phyloP scores from a whole-genome alignment of 768 basidiomycete species.

The Lactifluus subvellereus region DNA sequence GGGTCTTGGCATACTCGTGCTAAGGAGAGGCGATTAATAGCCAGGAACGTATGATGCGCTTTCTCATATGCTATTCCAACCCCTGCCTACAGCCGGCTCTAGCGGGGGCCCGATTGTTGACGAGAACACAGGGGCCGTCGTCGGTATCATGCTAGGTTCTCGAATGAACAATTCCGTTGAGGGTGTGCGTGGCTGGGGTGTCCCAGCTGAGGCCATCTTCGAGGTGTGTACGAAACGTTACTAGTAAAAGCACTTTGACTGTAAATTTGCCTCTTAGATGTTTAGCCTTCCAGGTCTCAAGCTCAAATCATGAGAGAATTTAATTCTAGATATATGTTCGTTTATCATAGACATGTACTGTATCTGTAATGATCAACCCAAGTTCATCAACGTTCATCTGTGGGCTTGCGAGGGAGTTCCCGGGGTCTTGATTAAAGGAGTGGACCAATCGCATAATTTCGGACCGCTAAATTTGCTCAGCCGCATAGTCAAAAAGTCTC shows the following conservation, averaged over 20 bases:
- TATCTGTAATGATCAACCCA: background rate
- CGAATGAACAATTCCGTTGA: slow-evolving; percentile 51
- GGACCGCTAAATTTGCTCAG: slow-evolving; percentile 23
- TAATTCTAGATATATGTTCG: too few relatives aligned
- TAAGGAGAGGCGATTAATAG: slow-evolving; percentile 29
- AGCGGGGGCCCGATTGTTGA: slow-evolving; percentile 68
- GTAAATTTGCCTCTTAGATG: slow-evolving; percentile 36
- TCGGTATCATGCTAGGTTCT: slow-evolving; percentile 59
- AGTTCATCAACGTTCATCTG: too few relatives aligned
- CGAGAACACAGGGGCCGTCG: slow-evolving; percentile 52
- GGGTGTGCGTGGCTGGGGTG: slow-evolving; percentile 55
- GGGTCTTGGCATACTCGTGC: background rate
- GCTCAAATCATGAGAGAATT: background rate
- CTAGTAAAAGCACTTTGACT: background rate
- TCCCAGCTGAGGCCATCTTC: slow-evolving; percentile 55
- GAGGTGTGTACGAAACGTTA: slow-evolving; percentile 39
- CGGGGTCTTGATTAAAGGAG: background rate
- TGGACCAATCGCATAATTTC: slow-evolving; percentile 24
- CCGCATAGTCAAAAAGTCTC: slow-evolving; percentile 6
- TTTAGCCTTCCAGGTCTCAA: slow-evolving; percentile 46
- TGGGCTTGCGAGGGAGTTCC: background rate
- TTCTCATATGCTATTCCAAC: slow-evolving; percentile 48
- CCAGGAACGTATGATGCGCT: slow-evolving; percentile 67
- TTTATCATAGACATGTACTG: slow-evolving; percentile 11
- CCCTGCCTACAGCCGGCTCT: slow-evolving; percentile 55